These are phyloP conservation scores for Nicotiana tomentosiformis DNA, from an alignment of 257 asterid genomes.

Conservation along the genomic window DNA sequence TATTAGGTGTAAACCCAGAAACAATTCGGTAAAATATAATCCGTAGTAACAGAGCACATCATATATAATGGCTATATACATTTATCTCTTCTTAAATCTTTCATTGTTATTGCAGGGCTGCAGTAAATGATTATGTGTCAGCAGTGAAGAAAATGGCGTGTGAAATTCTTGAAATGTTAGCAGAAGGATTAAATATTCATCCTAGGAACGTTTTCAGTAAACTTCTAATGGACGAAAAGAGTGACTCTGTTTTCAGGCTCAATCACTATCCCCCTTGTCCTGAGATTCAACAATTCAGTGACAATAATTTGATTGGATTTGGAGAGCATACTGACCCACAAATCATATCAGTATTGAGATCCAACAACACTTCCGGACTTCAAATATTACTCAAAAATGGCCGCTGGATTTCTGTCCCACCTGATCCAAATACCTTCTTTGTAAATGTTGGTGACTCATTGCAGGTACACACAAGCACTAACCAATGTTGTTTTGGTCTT, in stretches of 20 bases:
- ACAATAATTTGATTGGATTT: slow-evolving; percentile 14
- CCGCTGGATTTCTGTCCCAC: slow-evolving; percentile 23
- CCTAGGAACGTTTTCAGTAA: slow-evolving; percentile 17
- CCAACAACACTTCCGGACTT: slow-evolving; percentile 24
- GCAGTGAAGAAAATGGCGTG: slow-evolving; percentile 26
- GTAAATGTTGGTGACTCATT: slow-evolving; percentile 29
- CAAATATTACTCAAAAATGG: slow-evolving; percentile 26
- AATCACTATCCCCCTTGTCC: slow-evolving; percentile 32
- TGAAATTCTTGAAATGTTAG: slow-evolving; percentile 21
- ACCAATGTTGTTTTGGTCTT: neutral
- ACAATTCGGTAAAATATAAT: neutral
- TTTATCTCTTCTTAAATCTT: neutral
- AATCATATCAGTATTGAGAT: slow-evolving; percentile 24
- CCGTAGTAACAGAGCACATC: neutral
- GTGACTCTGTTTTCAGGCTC: slow-evolving; percentile 23
- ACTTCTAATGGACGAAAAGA: slow-evolving; percentile 20
- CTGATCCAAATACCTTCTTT: slow-evolving; percentile 23
- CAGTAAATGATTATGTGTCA: slow-evolving; percentile 13
- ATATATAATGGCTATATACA: neutral
- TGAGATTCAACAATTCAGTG: slow-evolving; percentile 16
- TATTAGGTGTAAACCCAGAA: neutral
- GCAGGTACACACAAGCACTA: slow-evolving; percentile 12
- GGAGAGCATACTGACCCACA: slow-evolving; percentile 37
- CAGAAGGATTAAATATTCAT: slow-evolving; percentile 23
- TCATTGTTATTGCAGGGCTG: neutral